Evolutionary conservation across 2,329 filamentous ascomycete genomes (phyloP).

Genomic region (Calonectria ilicicola): DNA sequence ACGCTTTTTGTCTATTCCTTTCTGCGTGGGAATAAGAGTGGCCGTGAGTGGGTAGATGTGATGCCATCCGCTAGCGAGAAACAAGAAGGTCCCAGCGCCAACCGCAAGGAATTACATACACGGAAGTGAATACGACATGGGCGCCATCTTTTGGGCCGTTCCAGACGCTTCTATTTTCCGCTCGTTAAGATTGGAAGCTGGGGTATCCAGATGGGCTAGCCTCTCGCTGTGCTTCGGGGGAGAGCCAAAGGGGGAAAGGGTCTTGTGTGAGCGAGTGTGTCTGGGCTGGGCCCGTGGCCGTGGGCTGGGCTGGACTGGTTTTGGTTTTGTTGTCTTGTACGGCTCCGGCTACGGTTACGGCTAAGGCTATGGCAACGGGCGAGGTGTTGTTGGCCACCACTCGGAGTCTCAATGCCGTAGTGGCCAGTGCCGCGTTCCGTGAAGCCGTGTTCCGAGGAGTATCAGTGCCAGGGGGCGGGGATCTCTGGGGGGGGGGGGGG

Average conservation of each 20-base stretch:
- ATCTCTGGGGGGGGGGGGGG: too few species aligned
- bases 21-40: slow-evolving; percentile 1
- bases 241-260: slow-evolving; percentile 2
- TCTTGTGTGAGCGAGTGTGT: not conserved
- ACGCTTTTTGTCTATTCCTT: slow-evolving; percentile 3
- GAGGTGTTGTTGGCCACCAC: not conserved
- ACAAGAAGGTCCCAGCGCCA: not conserved
- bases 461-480: not conserved
- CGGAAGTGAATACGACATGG: slow-evolving; percentile 16
- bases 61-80: not conserved
- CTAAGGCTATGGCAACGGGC: not conserved
- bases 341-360: not conserved
- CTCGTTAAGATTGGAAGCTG: slow-evolving; percentile 8
- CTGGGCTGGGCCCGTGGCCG: not conserved
- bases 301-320: too few species aligned
- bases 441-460: slow-evolving; percentile 9
- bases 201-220: slow-evolving; percentile 11
- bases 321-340: not conserved
- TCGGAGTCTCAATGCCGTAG: slow-evolving; percentile 1
- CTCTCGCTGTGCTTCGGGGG: not conserved
- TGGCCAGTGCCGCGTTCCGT: slow-evolving; percentile 5
- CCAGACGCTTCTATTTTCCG: slow-evolving; percentile 12
- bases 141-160: slow-evolving; percentile 13
- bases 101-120: slow-evolving; percentile 14
- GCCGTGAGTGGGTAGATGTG: not conserved